Conservation (phyloP, 129 eudicot genomes). For the Scalesia atractyloides region DNA sequence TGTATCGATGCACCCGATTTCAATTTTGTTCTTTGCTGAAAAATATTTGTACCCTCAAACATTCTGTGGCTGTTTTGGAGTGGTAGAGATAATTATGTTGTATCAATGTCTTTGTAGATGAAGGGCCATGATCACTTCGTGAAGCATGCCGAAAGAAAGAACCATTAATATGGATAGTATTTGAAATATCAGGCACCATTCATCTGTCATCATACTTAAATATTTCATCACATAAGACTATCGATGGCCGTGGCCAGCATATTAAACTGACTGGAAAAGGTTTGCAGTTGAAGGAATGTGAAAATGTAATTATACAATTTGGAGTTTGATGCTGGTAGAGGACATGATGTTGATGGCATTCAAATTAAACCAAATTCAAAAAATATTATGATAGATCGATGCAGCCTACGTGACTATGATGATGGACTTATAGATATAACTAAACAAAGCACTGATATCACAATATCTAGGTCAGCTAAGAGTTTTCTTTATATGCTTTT, state of each 20-base stretch:
- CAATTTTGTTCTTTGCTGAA: slow-evolving; percentile 11
- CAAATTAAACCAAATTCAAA: slow-evolving; percentile 91
- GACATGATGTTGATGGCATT: slow-evolving; percentile 92
- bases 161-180: slow-evolving; percentile 83
- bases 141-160: slow-evolving; percentile 77
- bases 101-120: slow-evolving; percentile 55
- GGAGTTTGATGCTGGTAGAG: slow-evolving; percentile 90
- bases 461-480: no score
- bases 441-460: no score
- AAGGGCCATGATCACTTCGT: slow-evolving; percentile 95
- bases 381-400: slow-evolving; percentile 92
- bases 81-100: slow-evolving; percentile 11
- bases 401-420: no score
- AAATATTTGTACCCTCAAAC: slow-evolving; percentile 5
- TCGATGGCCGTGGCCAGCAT: slow-evolving; percentile 88
- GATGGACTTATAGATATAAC: no score
- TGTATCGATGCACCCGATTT: slow-evolving; percentile 7
- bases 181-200: slow-evolving; percentile 80
- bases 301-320: slow-evolving; percentile 79
- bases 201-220: slow-evolving; percentile 64
- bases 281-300: slow-evolving; percentile 79
- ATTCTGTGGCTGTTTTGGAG: slow-evolving; percentile 7
- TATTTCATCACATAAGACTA: slow-evolving; percentile 83
- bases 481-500: no score
- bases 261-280: slow-evolving; percentile 80